Conservation (phyloP, 2,329 filamentous ascomycete species). For the Tolypocladium album region DNA sequence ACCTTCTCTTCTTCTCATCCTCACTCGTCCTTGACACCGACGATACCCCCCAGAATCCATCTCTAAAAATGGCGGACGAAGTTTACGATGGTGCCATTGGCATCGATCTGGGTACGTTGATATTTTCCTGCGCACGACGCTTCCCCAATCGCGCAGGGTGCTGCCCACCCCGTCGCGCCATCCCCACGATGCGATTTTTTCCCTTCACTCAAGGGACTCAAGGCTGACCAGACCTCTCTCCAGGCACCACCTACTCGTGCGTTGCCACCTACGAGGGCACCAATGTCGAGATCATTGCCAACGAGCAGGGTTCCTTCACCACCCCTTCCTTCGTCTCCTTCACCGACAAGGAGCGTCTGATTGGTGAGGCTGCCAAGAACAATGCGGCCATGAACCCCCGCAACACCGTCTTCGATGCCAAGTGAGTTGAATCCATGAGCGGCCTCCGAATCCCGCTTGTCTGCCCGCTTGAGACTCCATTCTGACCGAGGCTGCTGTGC, state of each 20-base stretch:
- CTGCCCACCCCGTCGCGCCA: neutral
- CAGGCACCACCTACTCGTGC: slow-evolving; percentile 99
- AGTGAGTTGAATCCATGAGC: slow-evolving; percentile 46
- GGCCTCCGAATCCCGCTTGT: neutral
- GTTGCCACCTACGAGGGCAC: slow-evolving; percentile 98
- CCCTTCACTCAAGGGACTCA: neutral
- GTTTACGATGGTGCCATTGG: slow-evolving; percentile 99
- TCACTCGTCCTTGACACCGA: slow-evolving; percentile 8
- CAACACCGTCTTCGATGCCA: slow-evolving; percentile 99
- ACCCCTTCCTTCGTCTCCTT: slow-evolving; percentile 99
- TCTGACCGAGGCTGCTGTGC: neutral
- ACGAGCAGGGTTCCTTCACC: slow-evolving; percentile 98
- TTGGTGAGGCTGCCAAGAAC: slow-evolving; percentile 99
- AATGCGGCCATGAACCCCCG: slow-evolving; percentile 98
- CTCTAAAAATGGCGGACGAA: slow-evolving; percentile 80
- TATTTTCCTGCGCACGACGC: neutral
- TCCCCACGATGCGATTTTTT: neutral
- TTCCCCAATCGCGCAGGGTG: neutral
- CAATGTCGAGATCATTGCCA: slow-evolving; percentile 99
- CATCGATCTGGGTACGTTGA: slow-evolving; percentile 89
- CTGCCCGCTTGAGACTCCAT: neutral
- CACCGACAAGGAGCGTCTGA: slow-evolving; percentile 96
- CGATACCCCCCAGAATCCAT: neutral
- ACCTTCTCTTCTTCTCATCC: slow-evolving; percentile 12
- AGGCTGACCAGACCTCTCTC: slow-evolving; percentile 10